These are phyloP conservation scores for Pichia sp. DNA, from an alignment of 1,139 yeast species.

Conservation along the genomic window DNA sequence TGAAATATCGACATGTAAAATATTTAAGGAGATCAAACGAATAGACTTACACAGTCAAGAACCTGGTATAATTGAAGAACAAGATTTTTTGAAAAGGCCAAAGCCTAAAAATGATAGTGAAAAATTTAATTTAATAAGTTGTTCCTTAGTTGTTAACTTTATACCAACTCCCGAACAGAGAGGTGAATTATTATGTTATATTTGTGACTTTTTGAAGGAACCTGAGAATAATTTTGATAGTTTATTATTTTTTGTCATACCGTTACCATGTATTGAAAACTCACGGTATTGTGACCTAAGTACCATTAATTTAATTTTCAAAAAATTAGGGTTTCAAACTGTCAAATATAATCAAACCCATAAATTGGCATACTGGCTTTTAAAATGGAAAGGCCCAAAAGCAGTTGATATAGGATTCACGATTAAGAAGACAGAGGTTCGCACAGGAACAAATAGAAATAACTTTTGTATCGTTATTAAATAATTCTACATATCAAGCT, in stretches of 20 bases:
- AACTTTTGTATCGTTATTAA: slow-evolving; percentile 47
- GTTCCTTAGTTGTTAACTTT: slow-evolving; percentile 82
- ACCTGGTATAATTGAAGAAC: slow-evolving; percentile 54
- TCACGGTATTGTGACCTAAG: slow-evolving; percentile 66
- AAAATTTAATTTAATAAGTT: slow-evolving; percentile 61
- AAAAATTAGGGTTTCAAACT: slow-evolving; percentile 48
- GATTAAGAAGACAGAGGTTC: slow-evolving; percentile 41
- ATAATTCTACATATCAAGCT: not conserved
- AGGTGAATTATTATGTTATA: slow-evolving; percentile 68
- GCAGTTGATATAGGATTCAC: slow-evolving; percentile 9
- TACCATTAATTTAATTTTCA: slow-evolving; percentile 41
- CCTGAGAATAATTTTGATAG: slow-evolving; percentile 24
- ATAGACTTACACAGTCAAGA: slow-evolving; percentile 83
- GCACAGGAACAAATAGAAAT: slow-evolving; percentile 50
- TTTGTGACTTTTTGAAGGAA: slow-evolving; percentile 48
- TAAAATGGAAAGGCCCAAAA: slow-evolving; percentile 39
- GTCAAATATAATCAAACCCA: slow-evolving; percentile 50
- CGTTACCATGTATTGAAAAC: slow-evolving; percentile 77
- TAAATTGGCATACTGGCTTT: slow-evolving; percentile 76
- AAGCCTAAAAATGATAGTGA: slow-evolving; percentile 41
- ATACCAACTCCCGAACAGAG: slow-evolving; percentile 67
- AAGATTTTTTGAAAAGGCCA: slow-evolving; percentile 79
- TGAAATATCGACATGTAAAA: slow-evolving; percentile 51
- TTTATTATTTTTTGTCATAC: slow-evolving; percentile 64
- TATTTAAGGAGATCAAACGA: slow-evolving; percentile 45